These are phyloP conservation scores for Tuber melanosporum DNA, from an alignment of 495 filamentous ascomycete species.

Conservation along the genomic window DNA sequence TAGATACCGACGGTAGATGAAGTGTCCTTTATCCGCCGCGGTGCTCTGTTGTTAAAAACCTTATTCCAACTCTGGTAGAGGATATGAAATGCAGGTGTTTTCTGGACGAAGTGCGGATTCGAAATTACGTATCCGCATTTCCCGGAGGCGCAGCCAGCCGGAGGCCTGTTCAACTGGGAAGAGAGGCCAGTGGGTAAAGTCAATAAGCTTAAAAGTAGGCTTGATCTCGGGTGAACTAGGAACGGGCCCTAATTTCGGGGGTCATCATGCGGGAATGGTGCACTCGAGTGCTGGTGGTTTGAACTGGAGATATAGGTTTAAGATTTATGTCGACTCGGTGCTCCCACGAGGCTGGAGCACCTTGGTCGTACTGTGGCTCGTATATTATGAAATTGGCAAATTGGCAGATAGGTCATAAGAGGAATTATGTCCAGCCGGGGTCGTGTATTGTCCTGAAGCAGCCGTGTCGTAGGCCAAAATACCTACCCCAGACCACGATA, in stretches of 20 bases:
- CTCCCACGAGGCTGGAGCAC: neutral
- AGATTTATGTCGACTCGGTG: neutral
- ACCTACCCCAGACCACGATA: neutral
- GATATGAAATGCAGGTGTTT: neutral
- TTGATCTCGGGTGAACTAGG: conserved; percentile 2
- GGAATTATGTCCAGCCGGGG: neutral
- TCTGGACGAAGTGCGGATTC: neutral
- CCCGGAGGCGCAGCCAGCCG: neutral
- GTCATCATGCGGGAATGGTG: neutral
- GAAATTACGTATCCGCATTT: neutral
- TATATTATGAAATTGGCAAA: neutral
- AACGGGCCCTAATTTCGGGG: neutral
- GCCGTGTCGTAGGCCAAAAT: neutral
- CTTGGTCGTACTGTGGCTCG: neutral
- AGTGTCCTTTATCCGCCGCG: neutral
- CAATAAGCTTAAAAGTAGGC: neutral
- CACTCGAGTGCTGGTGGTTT: neutral
- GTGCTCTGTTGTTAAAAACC: neutral
- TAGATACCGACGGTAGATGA: neutral
- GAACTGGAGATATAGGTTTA: neutral
- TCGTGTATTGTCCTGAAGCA: neutral
- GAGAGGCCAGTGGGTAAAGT: neutral
- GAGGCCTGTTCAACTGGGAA: neutral
- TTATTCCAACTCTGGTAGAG: neutral
- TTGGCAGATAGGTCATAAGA: neutral